Base-by-base conservation (phyloP, 345 rosid genomes). In the Ceriops decandra region DNA sequence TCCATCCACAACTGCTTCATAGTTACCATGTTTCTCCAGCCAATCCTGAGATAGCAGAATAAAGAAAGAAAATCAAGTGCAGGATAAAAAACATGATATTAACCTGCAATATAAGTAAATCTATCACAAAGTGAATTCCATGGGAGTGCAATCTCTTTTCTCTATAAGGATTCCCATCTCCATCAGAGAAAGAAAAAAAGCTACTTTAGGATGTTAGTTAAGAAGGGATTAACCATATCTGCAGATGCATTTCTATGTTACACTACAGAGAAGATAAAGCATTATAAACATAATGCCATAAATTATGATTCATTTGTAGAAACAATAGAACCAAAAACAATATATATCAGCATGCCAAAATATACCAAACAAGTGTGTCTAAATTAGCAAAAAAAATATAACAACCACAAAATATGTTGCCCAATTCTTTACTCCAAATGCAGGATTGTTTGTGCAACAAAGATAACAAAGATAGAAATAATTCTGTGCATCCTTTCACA, bases 1-100 rank as follows among this genome's bases (percentile, higher is more conserved):
- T 73, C 92, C 97, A 84, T 93, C 97, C 13, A 87, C 78, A 68
- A 93, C 81, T 82, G 96, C 91, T 72, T 89, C 88, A 69, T 83
- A 89, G 61, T 70, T 76, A 63, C 77, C 81, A 82, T 85, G 82
- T 60, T 80, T 78, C 15, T 80, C 84, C 73, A 93, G 85, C 98
- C 95, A 89, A 57, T 81, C 87, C 96, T 93, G 30, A 47, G 47
- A 57, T 66, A 66, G 26, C 24, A 13, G 26, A 6, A 62, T 32
- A 28, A 36, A 64, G 7, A 11, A 8, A 4, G 36, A n/a, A 19
- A 66, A 22, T 20, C n/a, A 68, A 26, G 52, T 19, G 42, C 64
- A 59, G 58, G 19, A 52, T 19, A 60, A 1, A 13, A 56, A 5
- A 13, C 31, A 38, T 2, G 19, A 17, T 27, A 7, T 26, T 27